phyloP scores from a whole-genome alignment of 176 grass and related monocot genomes.

The Puya raimondii region DNA sequence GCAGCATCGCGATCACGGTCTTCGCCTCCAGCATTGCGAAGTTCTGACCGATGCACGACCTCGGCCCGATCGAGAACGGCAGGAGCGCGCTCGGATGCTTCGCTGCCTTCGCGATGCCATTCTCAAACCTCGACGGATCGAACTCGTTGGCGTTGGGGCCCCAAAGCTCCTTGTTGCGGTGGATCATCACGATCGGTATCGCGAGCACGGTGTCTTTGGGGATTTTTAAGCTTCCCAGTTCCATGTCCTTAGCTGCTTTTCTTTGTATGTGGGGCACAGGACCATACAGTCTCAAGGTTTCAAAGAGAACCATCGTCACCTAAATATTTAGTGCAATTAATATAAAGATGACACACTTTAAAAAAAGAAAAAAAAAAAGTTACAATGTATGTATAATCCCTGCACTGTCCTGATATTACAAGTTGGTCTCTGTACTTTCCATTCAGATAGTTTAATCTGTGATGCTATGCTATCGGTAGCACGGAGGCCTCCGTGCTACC shows the following conservation, averaged over 20 bases:
- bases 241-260: constrained; percentile 12
- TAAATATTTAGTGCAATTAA: background rate
- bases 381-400: too few species aligned
- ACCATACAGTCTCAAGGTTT: constrained; percentile 30
- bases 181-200: constrained; percentile 31
- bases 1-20: constrained; percentile 23
- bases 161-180: constrained; percentile 42
- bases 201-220: constrained; percentile 19
- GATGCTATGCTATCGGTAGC: too few species aligned
- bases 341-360: background rate
- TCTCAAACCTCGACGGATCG: constrained; percentile 41
- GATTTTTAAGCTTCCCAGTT: constrained; percentile 25
- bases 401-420: too few species aligned
- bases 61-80: constrained; percentile 23
- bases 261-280: background rate
- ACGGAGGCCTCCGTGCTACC: too few species aligned
- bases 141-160: constrained; percentile 31
- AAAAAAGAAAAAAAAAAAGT: too few species aligned
- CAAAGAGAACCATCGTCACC: constrained; percentile 12
- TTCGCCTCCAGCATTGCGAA: constrained; percentile 53
- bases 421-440: too few species aligned
- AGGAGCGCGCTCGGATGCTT: constrained; percentile 39
- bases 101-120: constrained; percentile 28
- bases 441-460: too few species aligned
- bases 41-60: constrained; percentile 43